Base-by-base conservation (phyloP, 2,329 filamentous ascomycete species). In the Fusarium fracticaudum region DNA sequence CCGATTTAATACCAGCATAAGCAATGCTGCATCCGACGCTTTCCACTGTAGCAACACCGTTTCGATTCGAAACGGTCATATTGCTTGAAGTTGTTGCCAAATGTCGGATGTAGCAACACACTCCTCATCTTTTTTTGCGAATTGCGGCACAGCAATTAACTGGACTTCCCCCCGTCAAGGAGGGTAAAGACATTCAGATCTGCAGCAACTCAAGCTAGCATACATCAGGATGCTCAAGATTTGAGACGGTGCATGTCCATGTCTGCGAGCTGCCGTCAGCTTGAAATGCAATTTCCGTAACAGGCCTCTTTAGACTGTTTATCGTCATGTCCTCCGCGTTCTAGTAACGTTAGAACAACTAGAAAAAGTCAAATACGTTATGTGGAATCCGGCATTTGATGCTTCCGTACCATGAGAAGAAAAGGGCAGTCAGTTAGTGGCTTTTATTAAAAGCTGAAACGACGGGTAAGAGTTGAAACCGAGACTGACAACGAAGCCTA, bases 391-490 rank as follows among this genome's bases (percentile, higher is more conserved):
- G 50, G 63, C 41, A 59, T 54, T 47, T 33, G 40, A 58, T 24
- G 29, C 57, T 43, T 51, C 33, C 47, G 37, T 35, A 31, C 58
- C 29, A 59, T 35, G 51, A 47, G 43, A 50, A 41, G 43, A 38
- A 40, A 63, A 29, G n/a, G 45, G 37, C 43, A 40, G 22, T 22
- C 41, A 48, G 41, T 50, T 41, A 57, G 41, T 50, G 43, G 9
- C 22, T 47, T 48, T 35, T 33, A 26, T 26, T 17, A 26, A 20
- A 57, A 51, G 64, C 55, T 74, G 72, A 74, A 74, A 74, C 71
- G 31, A 55, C 60, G 57, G 59, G 31, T 41, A 51, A 43, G 13
- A 24, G 22, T 60, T 67, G 54, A 61, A 66, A 64, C 70, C 35
- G 44, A 60, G 33, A 61, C 65, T 67, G 54, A 67, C 61, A 47